phyloP scores from a whole-genome alignment of 305 asterid species.

The Solanum hybrid region DNA sequence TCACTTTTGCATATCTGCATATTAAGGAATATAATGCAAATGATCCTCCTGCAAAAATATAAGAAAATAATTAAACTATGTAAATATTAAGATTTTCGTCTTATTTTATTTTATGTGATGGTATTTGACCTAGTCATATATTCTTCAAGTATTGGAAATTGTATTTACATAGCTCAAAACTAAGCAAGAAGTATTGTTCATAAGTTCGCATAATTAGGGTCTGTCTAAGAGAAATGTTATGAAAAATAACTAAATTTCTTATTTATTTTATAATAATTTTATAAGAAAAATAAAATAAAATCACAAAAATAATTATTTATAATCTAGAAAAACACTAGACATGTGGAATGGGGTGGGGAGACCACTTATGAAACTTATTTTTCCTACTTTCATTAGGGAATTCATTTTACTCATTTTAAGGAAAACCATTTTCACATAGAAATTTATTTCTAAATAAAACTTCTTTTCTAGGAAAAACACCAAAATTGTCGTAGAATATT shows the following conservation, averaged over 20 bases:
- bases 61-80: not conserved
- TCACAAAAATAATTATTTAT: not conserved
- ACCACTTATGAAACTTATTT: not conserved
- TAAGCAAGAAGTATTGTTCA: not conserved
- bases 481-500: no score
- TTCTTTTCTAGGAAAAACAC: not conserved
- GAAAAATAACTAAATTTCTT: not conserved
- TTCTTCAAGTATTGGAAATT: not conserved
- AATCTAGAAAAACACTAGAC: not conserved
- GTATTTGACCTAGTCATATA: not conserved
- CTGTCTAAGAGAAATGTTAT: not conserved
- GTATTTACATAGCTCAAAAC: not conserved
- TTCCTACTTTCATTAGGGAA: no score
- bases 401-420: not conserved
- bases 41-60: constrained; percentile 44
- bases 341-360: not conserved
- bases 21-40: constrained; percentile 73
- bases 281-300: not conserved
- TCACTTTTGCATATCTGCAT: constrained; percentile 64
- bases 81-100: not conserved
- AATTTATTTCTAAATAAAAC: not conserved
- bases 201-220: not conserved
- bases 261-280: not conserved
- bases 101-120: not conserved
- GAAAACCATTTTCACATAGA: not conserved